These are phyloP conservation scores for Tephrocybe rancida DNA, from an alignment of 768 basidiomycete species.

Conservation along the genomic window DNA sequence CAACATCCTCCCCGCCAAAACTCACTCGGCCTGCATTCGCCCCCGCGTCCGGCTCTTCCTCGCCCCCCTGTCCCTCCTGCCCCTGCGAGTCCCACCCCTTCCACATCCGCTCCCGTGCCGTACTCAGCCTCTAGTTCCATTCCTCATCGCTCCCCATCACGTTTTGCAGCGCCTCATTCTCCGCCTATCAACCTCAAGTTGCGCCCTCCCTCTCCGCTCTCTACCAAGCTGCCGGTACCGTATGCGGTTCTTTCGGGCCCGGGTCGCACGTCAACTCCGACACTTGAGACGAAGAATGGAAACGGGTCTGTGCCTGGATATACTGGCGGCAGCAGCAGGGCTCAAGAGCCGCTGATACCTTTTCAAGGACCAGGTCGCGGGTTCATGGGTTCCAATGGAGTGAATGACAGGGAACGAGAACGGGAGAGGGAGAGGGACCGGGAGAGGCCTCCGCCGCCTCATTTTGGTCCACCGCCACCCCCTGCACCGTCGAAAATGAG, in stretches of 20 bases:
- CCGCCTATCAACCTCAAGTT: constrained; percentile 34
- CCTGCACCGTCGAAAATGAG: constrained; percentile 43
- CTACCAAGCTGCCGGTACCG: constrained; percentile 18
- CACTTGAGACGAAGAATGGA: constrained; percentile 20
- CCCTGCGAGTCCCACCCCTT: constrained; percentile 23
- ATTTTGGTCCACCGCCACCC: constrained; percentile 22
- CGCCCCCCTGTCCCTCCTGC: constrained; percentile 27
- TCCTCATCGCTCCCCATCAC: constrained; percentile 26
- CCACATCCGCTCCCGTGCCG: constrained; percentile 10
- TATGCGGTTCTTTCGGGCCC: constrained; percentile 24
- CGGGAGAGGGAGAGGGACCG: constrained; percentile 25
- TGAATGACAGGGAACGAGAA: constrained; percentile 21
- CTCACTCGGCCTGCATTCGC: constrained; percentile 32
- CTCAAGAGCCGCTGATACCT: constrained; percentile 32
- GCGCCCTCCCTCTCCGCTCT: constrained; percentile 32
- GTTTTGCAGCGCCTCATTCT: constrained; percentile 26
- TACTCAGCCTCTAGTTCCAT: constrained; percentile 16
- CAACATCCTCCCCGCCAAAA: constrained; percentile 28
- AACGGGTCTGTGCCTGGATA: constrained; percentile 16
- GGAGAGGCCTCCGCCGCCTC: constrained; percentile 28
- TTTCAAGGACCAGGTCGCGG: constrained; percentile 24
- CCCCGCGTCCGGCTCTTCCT: constrained; percentile 30
- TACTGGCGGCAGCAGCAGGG: constrained; percentile 26
- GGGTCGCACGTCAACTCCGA: constrained; percentile 25
- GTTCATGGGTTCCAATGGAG: constrained; percentile 19